Conservation (phyloP, 139 green algal genomes). For the Asterochloris erici region DNA sequence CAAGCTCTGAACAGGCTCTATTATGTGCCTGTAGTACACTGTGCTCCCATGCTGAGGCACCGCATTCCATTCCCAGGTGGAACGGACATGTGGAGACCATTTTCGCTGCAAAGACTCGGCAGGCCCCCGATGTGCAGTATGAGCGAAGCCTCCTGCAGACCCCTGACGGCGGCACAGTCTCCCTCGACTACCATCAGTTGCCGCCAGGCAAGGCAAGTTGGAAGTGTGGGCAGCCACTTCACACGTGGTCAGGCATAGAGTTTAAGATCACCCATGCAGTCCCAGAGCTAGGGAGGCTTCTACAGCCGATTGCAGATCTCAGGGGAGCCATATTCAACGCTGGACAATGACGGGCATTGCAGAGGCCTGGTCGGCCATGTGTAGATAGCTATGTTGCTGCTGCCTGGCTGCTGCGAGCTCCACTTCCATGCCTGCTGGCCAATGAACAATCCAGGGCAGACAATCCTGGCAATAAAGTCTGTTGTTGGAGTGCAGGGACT, state of each 20-base stretch:
- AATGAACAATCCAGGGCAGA: no score
- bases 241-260: neutral
- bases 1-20: conserved; percentile 6
- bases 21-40: neutral
- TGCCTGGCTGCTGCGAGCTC: no score
- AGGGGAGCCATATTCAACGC: no score
- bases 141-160: conserved; percentile 64
- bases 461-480: no score
- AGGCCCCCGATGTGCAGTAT: conserved; percentile 61
- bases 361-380: no score
- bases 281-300: no score
- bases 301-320: no score
- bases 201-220: conserved; percentile 22
- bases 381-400: no score
- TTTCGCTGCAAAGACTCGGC: conserved; percentile 67
- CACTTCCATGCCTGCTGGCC: no score
- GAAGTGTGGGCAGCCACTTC: neutral
- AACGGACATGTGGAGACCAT: conserved; percentile 91
- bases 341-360: no score
- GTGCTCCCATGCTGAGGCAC: neutral
- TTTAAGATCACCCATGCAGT: no score
- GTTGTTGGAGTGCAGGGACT: conserved; percentile 28
- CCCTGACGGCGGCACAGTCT: conserved; percentile 78
- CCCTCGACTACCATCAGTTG: conserved; percentile 77
- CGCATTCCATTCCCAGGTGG: neutral